phyloP scores from a whole-genome alignment of 208 protist species.

The Blechomonas ayalai region DNA sequence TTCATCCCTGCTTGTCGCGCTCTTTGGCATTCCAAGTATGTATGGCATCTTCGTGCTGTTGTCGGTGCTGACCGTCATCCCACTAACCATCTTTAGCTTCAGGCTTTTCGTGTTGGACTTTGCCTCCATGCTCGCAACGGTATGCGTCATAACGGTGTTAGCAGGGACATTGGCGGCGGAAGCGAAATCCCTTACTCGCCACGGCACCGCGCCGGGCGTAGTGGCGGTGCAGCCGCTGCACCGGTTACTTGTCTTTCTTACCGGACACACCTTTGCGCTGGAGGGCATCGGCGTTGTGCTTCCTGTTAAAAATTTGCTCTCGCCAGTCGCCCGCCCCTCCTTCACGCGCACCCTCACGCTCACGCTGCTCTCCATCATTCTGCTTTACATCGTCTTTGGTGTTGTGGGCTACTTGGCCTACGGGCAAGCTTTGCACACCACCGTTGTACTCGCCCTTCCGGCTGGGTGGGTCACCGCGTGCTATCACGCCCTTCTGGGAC shows the following conservation, averaged over 20 bases:
- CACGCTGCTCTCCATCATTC: conserved; percentile 43
- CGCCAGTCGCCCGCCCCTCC: conserved; percentile 22
- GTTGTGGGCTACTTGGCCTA: conserved; percentile 67
- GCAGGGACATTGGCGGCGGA: conserved; percentile 42
- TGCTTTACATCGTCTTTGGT: conserved; percentile 58
- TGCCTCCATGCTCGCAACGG: conserved; percentile 49
- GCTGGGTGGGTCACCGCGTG: conserved; percentile 25
- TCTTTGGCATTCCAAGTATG: conserved; percentile 16
- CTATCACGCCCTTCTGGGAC: conserved; percentile 43
- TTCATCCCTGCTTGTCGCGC: conserved; percentile 52
- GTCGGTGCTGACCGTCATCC: conserved; percentile 42
- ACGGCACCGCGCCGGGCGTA: conserved; percentile 33
- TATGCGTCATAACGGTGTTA: conserved; percentile 51
- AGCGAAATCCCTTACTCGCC: conserved; percentile 17
- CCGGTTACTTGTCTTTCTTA: conserved; percentile 56
- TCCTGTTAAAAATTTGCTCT: conserved; percentile 71
- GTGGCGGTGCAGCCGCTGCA: conserved; percentile 21
- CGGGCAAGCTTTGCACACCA: conserved; percentile 51
- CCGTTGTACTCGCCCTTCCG: conserved; percentile 60
- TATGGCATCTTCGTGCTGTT: conserved; percentile 49
- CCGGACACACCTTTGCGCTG: conserved; percentile 73
- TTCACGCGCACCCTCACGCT: conserved; percentile 43
- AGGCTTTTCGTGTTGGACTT: conserved; percentile 47
- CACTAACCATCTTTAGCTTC: conserved; percentile 63
- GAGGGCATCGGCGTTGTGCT: conserved; percentile 73